These are phyloP conservation scores for Aspergillus latus DNA, from an alignment of 2,329 filamentous ascomycete species.

Conservation along the genomic window DNA sequence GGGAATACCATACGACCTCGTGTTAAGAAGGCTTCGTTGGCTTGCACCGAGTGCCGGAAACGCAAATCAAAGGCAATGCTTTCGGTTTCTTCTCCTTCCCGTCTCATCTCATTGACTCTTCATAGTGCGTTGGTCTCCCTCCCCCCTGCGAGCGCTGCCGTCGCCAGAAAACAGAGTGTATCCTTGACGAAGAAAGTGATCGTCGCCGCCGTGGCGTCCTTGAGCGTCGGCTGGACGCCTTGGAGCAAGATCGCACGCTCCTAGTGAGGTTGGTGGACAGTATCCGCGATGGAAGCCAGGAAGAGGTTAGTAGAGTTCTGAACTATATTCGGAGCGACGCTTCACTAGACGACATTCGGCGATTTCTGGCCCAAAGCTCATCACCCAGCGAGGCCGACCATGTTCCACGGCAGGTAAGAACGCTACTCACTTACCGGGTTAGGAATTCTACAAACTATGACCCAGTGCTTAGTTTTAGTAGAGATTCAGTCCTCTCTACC, in stretches of 20 bases:
- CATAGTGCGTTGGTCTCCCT: conserved; percentile 29
- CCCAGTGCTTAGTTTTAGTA: conserved; percentile 7
- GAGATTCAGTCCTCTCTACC: conserved; percentile 16
- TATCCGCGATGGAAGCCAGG: conserved; percentile 20
- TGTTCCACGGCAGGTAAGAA: not conserved
- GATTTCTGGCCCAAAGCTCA: conserved; percentile 12
- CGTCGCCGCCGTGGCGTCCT: conserved; percentile 24
- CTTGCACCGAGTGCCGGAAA: conserved; percentile 3
- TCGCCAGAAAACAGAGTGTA: conserved; percentile 22
- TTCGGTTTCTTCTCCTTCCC: not conserved
- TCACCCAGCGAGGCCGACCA: not conserved
- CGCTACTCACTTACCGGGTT: not conserved
- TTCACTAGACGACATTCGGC: conserved; percentile 24
- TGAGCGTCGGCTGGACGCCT: conserved; percentile 26
- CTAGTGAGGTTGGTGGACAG: conserved; percentile 22
- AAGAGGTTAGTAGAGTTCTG: conserved; percentile 19
- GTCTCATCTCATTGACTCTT: conserved; percentile 11
- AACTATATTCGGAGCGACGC: conserved; percentile 27
- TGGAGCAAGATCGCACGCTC: conserved; percentile 25
- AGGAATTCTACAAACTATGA: not conserved
- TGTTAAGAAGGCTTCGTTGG: conserved; percentile 1
- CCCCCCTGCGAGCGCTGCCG: conserved; percentile 26
- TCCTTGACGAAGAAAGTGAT: conserved; percentile 25
- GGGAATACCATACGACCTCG: not conserved
- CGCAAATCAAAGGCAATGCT: not conserved